Conservation (phyloP, 371 early-diverging fungal genomes). For the Rhizopus stolonifer region DNA sequence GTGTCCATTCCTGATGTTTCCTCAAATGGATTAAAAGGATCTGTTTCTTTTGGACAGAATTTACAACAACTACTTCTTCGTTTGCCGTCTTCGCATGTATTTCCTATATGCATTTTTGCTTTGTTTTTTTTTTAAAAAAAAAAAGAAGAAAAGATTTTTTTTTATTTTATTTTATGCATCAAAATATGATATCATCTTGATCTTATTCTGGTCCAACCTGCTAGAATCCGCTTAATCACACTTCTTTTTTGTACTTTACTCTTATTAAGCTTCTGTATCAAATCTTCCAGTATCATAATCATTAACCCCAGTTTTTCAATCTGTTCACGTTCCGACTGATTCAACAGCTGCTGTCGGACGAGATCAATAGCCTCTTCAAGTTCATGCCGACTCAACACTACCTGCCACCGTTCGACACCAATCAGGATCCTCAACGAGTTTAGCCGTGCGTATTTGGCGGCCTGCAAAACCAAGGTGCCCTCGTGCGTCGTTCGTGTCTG, state of each 20-base stretch:
- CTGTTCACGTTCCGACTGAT: slow-evolving; percentile 7
- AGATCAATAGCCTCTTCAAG: slow-evolving; percentile 13
- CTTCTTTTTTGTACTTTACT: neutral
- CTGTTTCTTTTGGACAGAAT: neutral
- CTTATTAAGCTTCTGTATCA: slow-evolving; percentile 10
- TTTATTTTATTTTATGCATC: neutral
- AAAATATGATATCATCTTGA: too few relatives aligned
- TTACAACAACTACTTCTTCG: slow-evolving; percentile 18
- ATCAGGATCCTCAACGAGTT: slow-evolving; percentile 13
- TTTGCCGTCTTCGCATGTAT: neutral
- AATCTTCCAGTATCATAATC: slow-evolving; percentile 24
- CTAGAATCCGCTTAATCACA: too few relatives aligned
- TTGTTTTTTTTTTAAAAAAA: neutral
- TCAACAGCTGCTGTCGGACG: slow-evolving; percentile 14
- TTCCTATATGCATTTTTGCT: neutral
- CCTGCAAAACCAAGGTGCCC: slow-evolving; percentile 26
- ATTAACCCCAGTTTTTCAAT: slow-evolving; percentile 20
- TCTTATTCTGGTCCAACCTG: too few relatives aligned
- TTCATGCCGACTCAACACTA: slow-evolving; percentile 10
- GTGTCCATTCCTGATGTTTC: neutral
- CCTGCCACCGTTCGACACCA: slow-evolving; percentile 14
- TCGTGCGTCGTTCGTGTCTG: slow-evolving; percentile 12
- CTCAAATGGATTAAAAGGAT: slow-evolving; percentile 2
- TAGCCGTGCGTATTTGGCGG: slow-evolving; percentile 30
- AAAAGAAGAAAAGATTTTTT: slow-evolving; percentile 1